Evolutionary conservation across 2,329 filamentous ascomycete species (phyloP), one percentile per base, ranked within the genome.

Genomic region (Aureobasidium sp.): DNA sequence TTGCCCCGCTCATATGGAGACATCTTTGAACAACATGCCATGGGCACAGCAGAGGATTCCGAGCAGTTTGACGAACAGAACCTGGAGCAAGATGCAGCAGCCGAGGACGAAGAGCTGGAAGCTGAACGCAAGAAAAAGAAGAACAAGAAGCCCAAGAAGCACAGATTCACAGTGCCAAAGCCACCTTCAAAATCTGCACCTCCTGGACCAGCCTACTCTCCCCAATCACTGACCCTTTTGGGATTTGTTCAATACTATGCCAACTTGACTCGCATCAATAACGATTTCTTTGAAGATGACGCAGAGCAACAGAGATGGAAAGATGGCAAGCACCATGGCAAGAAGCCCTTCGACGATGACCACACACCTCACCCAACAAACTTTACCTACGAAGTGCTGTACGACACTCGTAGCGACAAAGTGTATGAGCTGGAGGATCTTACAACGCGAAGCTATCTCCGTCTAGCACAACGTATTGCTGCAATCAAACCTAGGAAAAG

Each of bases 241-340:
- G 85, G 89, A 5, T 96, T 90, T 73, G 90, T 85, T 4, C 94
- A 99, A 69, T 96, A 95, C 73, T 96, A 85, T 73, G 91, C 93
- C 63, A 99, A 99, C 71, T 77, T 99, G n/a, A 97, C 93, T 0
- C 77, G 84, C 61, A 86, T 96, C 74, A 95, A 97, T 74, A 89
- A 91, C 67, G 83, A 88, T 62, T 79, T 85, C 50, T 69, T 73
- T 1, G 72, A n/a, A 46, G 51, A 61, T 8, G 64, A 63, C 1
- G 64, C 74, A 6, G 69, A 71, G 2, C 64, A 33, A 10, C 37
- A 53, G 8, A 79, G 78, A 63, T 88, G 87, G 84, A 82, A 83
- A 37, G 77, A 84, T 61, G 86, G 85, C 58, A 86, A 84, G 67
- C 81, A 86, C 69, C 75, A 78, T 55, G 79, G 79, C 63, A 84